A percentile compares a stretch with the other conserved stretches of the same genome.
phyloP scores from a whole-genome alignment of 2,329 filamentous ascomycete species.

The Diaporthe humulicola region DNA sequence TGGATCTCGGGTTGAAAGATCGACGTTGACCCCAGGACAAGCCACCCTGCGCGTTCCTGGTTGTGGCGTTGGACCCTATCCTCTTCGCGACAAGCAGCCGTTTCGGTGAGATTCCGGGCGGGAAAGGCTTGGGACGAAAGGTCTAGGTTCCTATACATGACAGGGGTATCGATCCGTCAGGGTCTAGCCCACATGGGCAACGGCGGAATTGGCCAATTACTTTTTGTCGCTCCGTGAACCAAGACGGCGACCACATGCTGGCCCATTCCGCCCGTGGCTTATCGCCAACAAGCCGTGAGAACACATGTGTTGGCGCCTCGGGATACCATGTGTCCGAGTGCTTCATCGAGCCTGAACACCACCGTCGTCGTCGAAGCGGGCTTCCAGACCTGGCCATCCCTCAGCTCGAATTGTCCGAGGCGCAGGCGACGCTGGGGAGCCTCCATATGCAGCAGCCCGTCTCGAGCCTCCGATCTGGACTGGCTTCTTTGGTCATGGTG shows the following conservation, averaged over 20 bases:
- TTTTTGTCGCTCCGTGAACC: not conserved
- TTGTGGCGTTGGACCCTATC: not conserved
- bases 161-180: conserved; percentile 5
- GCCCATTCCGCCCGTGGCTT: not conserved
- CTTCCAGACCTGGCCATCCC: conserved; percentile 16
- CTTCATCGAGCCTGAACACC: conserved; percentile 3
- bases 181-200: conserved; percentile 3
- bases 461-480: not conserved
- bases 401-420: not conserved
- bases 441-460: conserved; percentile 16
- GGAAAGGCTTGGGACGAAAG: not conserved
- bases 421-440: conserved; percentile 1
- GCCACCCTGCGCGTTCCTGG: conserved; percentile 25
- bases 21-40: not conserved
- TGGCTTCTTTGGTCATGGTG: not conserved
- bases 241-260: not conserved
- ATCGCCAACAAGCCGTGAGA: not conserved
- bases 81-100: conserved; percentile 20
- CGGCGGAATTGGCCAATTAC: conserved; percentile 16
- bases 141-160: conserved; percentile 24
- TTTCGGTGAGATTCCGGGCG: conserved; percentile 25
- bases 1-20: not conserved
- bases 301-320: conserved; percentile 10
- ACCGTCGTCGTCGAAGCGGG: not conserved
- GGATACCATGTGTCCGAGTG: not conserved